These are phyloP conservation scores for Magnolia kwangsiensis DNA, from an alignment of 164 flowering plant species.

Conservation along the genomic window DNA sequence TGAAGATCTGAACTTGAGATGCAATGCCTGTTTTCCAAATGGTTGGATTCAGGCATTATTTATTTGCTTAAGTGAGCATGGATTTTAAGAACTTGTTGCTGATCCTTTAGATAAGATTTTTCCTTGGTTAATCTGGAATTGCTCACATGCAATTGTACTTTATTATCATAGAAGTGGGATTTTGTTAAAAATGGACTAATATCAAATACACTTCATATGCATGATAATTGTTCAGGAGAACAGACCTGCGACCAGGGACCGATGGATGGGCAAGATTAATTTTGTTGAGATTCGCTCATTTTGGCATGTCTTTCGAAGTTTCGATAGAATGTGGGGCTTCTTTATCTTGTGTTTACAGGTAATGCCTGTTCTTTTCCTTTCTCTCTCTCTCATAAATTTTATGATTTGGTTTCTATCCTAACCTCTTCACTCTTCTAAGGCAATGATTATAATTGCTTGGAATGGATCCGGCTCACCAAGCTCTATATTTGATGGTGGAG, in stretches of 20 bases:
- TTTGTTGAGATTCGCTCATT: slow-evolving; percentile 93
- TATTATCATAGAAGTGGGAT: too few species aligned
- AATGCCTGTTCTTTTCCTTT: slow-evolving; percentile 7
- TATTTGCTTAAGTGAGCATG: too few species aligned
- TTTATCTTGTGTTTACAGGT: slow-evolving; percentile 86
- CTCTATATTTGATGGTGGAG: slow-evolving; percentile 47
- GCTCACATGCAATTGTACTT: too few species aligned
- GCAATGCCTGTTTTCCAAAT: too few species aligned
- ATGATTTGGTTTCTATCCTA: slow-evolving; percentile 5
- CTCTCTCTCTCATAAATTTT: background rate
- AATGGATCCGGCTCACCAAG: slow-evolving; percentile 69
- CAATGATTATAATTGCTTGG: slow-evolving; percentile 96
- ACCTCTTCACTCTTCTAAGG: slow-evolving; percentile 34
- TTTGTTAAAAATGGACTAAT: too few species aligned
- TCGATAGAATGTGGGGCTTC: slow-evolving; percentile 94
- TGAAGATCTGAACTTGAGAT: too few species aligned
- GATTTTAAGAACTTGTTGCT: too few species aligned
- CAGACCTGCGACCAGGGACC: slow-evolving; percentile 36
- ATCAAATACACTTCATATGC: too few species aligned
- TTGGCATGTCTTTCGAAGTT: slow-evolving; percentile 93
- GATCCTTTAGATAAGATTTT: too few species aligned
- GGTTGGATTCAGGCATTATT: too few species aligned
- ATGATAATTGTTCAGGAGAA: slow-evolving; percentile 42
- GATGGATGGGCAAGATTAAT: slow-evolving; percentile 88
- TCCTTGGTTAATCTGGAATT: too few species aligned